phyloP scores from a whole-genome alignment of 805 yeast species.

The Phaffomyces antillensis region DNA sequence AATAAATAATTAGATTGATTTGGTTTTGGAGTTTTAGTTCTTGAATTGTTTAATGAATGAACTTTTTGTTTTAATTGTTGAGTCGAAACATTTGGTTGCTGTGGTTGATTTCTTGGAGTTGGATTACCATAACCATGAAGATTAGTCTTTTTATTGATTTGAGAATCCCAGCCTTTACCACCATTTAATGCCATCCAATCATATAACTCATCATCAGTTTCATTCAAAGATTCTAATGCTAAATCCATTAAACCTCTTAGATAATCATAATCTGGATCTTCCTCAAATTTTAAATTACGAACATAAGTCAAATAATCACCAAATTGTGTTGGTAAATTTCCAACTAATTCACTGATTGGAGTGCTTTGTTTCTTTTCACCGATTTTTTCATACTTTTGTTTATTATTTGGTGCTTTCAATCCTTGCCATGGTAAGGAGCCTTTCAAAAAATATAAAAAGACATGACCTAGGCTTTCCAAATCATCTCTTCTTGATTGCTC shows the following conservation, averaged over 20 bases:
- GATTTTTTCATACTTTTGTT: conserved; percentile 94
- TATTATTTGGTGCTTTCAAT: conserved; percentile 93
- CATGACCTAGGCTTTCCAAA: conserved; percentile 94
- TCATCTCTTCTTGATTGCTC: conserved; percentile 97
- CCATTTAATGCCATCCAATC: conserved; percentile 97
- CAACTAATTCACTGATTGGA: conserved; percentile 75
- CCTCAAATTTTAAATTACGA: conserved; percentile 85
- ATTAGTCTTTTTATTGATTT: conserved; percentile 85
- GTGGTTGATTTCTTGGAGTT: conserved; percentile 43
- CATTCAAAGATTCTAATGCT: conserved; percentile 66
- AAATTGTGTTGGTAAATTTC: conserved; percentile 70
- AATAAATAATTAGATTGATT: conserved; percentile 19
- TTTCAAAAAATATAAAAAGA: conserved; percentile 86
- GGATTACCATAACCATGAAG: conserved; percentile 96
- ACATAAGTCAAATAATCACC: conserved; percentile 87
- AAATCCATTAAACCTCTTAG: conserved; percentile 71
- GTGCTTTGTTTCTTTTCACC: conserved; percentile 95
- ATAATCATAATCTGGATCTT: conserved; percentile 89
- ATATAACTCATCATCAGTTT: conserved; percentile 77
- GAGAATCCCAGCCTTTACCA: conserved; percentile 93
- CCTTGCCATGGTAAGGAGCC: conserved; percentile 99
- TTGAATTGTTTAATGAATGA: conserved; percentile 22
- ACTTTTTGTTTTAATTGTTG: conserved; percentile 22
- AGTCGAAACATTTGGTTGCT: conserved; percentile 5
- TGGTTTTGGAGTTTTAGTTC: conserved; percentile 22